A percentile compares a stretch with the other conserved stretches of the same genome.
Evolutionary conservation across 1,139 yeast species (phyloP).

Genomic region (Yamadazyma mexicana): DNA sequence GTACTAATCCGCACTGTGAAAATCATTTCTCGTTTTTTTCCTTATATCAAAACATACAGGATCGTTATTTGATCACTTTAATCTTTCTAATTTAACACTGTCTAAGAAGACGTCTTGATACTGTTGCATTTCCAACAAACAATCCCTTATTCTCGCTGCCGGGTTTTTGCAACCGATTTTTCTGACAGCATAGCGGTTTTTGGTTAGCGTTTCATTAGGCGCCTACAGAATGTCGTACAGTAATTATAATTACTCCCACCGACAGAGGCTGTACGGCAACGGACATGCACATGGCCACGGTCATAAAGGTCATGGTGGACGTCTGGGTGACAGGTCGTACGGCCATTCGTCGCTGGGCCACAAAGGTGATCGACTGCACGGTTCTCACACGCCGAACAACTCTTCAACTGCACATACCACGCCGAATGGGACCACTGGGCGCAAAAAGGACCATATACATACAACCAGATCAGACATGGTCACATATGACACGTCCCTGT

Average conservation of each 20-base stretch:
- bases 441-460: not conserved
- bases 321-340: not conserved
- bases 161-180: too few relatives aligned
- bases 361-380: too few relatives aligned
- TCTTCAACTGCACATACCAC: not conserved
- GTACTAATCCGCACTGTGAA: too few relatives aligned
- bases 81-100: not conserved
- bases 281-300: not conserved
- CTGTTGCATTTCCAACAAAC: too few relatives aligned
- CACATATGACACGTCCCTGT: not conserved
- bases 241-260: constrained; percentile 6
- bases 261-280: constrained; percentile 5
- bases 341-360: not conserved
- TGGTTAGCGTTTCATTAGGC: not conserved
- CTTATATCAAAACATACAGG: too few relatives aligned
- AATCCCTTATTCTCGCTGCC: too few relatives aligned
- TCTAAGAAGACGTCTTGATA: too few relatives aligned
- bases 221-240: constrained; percentile 5
- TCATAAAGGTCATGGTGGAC: not conserved
- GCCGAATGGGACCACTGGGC: not conserved
- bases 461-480: not conserved
- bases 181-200: too few relatives aligned
- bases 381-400: too few relatives aligned
- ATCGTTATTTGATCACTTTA: too few relatives aligned
- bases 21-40: too few relatives aligned